Evolutionary conservation across 2,329 filamentous ascomycete species (phyloP), one percentile per base, ranked within the genome.

Genomic region (Botrytis hyacinthi): DNA sequence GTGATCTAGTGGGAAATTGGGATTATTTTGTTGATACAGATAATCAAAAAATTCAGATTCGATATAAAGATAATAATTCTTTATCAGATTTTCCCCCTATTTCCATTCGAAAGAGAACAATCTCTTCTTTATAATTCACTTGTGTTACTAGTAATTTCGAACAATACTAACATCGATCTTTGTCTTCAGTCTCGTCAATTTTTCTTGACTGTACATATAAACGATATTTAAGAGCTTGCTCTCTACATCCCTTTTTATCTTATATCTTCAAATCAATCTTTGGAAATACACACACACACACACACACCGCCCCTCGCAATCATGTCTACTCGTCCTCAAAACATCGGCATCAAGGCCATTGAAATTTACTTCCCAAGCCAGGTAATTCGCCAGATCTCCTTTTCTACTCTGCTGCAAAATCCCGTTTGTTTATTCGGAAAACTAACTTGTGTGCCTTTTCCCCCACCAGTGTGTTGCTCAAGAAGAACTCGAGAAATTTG

Each of bases 281-380:
- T 76, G 2, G 51, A 67, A 67, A 44, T 6, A 44, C 16, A 44
- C 42, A 44, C 40, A 48, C 8, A n/a, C n/a, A n/a, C 37, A 51
- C 26, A 48, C 46, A 26, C 26, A 78, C 78, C 78, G 75, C 78
- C 76, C 72, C 76, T 63, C 71, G n/a, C 70, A 75, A 79, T 66
- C 61, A 95, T 94, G 92, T 88, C 92, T 82, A 83, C 90, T 79
- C 91, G 92, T 84, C 92, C 93, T 77, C 90, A 94, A 84, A 95
- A 95, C 85, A 91, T 96, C 84, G 93, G 93, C 88, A 94, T 96
- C 83, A 95, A 96, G 87, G 93, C 92, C 91, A 93, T 96, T 84
- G 93, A 96, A 83, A 89, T 96, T 82, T 96, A 96, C 84, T 93
- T 94, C 82, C 93, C 93, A 77, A 92, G 88, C 83, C 93, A 95